These are phyloP conservation scores for Cadophora sp. DNA, from an alignment of 2,329 filamentous ascomycete species.

Conservation along the genomic window DNA sequence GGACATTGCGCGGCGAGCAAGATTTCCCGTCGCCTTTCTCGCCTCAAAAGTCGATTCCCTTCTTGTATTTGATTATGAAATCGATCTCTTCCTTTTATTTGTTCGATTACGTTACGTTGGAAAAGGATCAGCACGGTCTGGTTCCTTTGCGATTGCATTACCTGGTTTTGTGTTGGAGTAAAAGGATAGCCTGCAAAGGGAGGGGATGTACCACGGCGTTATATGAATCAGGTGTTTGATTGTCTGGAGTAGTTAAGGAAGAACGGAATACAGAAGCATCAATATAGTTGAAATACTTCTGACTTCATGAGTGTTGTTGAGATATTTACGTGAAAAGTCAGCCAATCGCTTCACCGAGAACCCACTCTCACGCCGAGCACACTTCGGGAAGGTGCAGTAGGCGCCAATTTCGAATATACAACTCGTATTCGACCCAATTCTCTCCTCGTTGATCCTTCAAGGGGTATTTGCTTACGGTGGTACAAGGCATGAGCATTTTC, in stretches of 20 bases:
- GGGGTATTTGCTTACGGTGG: background rate
- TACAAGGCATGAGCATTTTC: background rate
- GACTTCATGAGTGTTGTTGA: background rate
- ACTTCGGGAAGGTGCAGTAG: background rate
- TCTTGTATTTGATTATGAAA: constrained; percentile 19
- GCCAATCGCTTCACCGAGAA: background rate
- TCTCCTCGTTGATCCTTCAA: background rate
- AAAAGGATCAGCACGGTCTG: constrained; percentile 17
- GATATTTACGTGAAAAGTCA: background rate
- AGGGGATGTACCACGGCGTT: constrained; percentile 19
- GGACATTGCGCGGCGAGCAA: background rate
- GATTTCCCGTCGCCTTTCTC: background rate
- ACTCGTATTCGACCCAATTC: background rate
- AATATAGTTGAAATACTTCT: background rate
- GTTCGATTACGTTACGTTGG: constrained; percentile 20
- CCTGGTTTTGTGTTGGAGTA: constrained; percentile 20
- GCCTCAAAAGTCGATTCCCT: constrained; percentile 14
- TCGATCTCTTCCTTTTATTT: constrained; percentile 14
- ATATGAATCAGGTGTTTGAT: constrained; percentile 5
- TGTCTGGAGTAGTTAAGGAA: constrained; percentile 12
- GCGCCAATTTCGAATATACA: background rate
- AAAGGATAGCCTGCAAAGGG: constrained; percentile 14
- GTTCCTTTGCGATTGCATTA: constrained; percentile 17
- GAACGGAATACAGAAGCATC: constrained; percentile 9
- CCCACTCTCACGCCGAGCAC: background rate